These are phyloP conservation scores for Polysphondylium violaceum DNA, from an alignment of 78 protist species.

Conservation along the genomic window DNA sequence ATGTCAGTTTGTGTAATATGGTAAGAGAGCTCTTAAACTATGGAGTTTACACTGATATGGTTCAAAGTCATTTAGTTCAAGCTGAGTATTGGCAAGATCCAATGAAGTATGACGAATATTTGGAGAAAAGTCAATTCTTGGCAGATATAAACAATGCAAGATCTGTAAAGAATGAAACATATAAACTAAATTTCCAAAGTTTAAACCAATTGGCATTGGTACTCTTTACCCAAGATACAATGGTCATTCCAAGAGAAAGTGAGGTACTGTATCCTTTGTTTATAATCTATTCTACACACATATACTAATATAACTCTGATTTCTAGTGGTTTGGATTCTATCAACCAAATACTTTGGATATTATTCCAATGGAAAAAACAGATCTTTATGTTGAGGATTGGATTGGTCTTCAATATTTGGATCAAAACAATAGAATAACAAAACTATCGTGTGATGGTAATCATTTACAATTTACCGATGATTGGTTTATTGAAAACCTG, in stretches of 20 bases:
- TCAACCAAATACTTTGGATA: neutral
- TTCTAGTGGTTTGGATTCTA: slow-evolving; percentile 44
- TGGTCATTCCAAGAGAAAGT: slow-evolving; percentile 84
- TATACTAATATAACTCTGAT: neutral
- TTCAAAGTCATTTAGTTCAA: slow-evolving; percentile 79
- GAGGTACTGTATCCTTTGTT: slow-evolving; percentile 34
- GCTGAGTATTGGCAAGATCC: slow-evolving; percentile 88
- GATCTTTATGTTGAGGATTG: slow-evolving; percentile 79
- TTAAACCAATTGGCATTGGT: slow-evolving; percentile 80
- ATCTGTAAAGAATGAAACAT: slow-evolving; percentile 71
- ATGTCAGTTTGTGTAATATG: slow-evolving; percentile 36
- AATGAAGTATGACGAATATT: slow-evolving; percentile 18
- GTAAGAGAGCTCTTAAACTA: slow-evolving; percentile 22
- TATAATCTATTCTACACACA: too few species aligned
- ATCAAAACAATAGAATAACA: slow-evolving; percentile 42
- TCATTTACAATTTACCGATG: slow-evolving; percentile 82
- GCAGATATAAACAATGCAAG: slow-evolving; percentile 85
- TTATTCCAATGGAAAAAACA: slow-evolving; percentile 72
- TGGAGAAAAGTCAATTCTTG: slow-evolving; percentile 60
- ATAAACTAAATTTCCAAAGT: slow-evolving; percentile 60
- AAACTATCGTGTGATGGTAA: slow-evolving; percentile 52
- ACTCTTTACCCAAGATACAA: slow-evolving; percentile 78
- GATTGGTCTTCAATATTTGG: slow-evolving; percentile 75
- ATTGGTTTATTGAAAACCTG: slow-evolving; percentile 67
- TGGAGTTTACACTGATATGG: slow-evolving; percentile 66